Evolutionary conservation across 352 stramenopile genomes (phyloP), one percentile per base, ranked within the genome.

Genomic region (Globisporangium rhizosaccharum): DNA sequence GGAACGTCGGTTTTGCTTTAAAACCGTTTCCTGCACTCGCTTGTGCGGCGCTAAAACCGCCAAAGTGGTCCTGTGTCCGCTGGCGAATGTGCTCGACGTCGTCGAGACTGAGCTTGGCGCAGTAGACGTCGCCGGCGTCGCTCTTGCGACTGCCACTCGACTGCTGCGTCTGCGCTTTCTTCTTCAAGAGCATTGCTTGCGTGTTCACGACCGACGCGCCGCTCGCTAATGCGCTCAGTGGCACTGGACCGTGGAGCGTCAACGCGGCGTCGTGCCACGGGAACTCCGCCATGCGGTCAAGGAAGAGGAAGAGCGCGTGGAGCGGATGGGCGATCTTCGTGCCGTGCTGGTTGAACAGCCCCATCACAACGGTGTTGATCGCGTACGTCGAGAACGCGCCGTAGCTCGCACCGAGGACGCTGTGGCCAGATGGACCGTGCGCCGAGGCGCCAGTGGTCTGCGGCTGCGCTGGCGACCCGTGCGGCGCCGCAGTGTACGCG

Each of bases 291-390:
- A 94, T 75, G 17, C 79, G 73, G 65, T 95, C 82, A 50, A 97
- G 64, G 54, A 97, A 97, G 20, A 96, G 62, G 41, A 85, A 80
- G 48, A 97, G 59, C 9, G 85, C 87, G 36, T 91, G 73, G n/a
- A 97, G 64, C 39, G 89, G 87, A 46, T 93, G 85, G 9, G 71
- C 74, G 23, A 97, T 79, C 14, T 59, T 60, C 18, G 74, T 59
- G 7, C 86, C 82, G 66, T 94, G 73, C 55, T 88, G 71, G 64
- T 96, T 96, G 53, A 97, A 92, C 5, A 97, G 68, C 42, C 79
- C 77, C 71, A 97, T 90, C 7, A 97, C 82, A 42, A 96, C 91
- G 39, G 86, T 94, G 56, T 94, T 94, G 28, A 97, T 72, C 28
- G 89, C 87, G 62, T 92, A 93, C 20, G 85, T 94, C 51, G 85